phyloP scores from a whole-genome alignment of 257 asterid species.

The Scutellaria galericulata region DNA sequence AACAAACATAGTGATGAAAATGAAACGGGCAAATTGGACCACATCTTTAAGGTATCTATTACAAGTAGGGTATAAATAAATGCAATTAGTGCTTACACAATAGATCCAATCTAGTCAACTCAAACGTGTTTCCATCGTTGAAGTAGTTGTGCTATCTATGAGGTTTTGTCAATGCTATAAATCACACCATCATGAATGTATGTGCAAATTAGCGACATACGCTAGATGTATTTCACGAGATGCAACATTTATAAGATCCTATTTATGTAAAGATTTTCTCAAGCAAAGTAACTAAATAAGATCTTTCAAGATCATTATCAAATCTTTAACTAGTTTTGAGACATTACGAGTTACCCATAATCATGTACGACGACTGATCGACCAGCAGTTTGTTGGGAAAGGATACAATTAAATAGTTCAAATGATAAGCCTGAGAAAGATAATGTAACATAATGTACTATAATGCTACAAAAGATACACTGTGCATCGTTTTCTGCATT shows the following conservation, averaged over 20 bases:
- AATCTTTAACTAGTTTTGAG: too few relatives aligned
- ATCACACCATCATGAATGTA: too few relatives aligned
- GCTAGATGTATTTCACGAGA: too few relatives aligned
- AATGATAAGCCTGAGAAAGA: conserved; percentile 15
- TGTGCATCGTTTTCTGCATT: background rate
- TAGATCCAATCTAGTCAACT: conserved; percentile 41
- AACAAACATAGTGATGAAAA: conserved; percentile 16
- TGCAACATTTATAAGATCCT: too few relatives aligned
- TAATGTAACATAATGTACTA: background rate
- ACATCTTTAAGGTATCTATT: conserved; percentile 15
- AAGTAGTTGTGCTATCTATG: too few relatives aligned
- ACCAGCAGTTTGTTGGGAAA: background rate
- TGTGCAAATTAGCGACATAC: too few relatives aligned
- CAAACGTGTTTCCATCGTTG: background rate
- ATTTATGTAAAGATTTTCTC: too few relatives aligned
- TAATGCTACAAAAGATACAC: conserved; percentile 1
- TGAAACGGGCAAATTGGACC: conserved; percentile 35
- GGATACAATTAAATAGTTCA: background rate
- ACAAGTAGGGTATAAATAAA: conserved; percentile 24
- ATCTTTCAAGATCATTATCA: too few relatives aligned
- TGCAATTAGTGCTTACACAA: background rate
- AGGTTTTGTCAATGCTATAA: too few relatives aligned
- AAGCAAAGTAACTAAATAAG: background rate
- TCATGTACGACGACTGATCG: background rate
- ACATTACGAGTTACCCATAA: background rate